Base-by-base conservation (phyloP, 139 green algal species). In the Yamagishiella unicocca region DNA sequence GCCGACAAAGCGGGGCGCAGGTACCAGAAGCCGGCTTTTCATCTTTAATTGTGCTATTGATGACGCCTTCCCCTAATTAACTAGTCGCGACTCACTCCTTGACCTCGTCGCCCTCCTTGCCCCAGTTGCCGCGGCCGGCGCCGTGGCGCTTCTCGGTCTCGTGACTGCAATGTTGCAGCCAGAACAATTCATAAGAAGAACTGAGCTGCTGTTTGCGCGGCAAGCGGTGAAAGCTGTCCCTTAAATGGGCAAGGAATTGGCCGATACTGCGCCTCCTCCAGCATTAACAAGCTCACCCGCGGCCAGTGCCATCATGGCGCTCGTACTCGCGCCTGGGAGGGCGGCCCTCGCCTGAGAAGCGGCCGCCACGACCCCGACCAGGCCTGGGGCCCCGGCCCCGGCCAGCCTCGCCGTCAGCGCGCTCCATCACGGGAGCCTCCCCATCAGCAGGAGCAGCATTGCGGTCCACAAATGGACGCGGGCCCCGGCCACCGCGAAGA, bases 91-190 rank as follows among this genome's bases (percentile, higher is more conserved):
- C 91, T 90, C 62, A 92, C 89, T 92, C 88, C 38, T 93, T 92
- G 42, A 79, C 50, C 87, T 95, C 94, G 17, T 96, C 94, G 71
- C 85, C 90, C 46, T 93, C 94, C 55, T 91, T 89, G 82, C 92
- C 93, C 96, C 96, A 98, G 92, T 98, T 98, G 90, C 93, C 95
- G 62, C 90, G 89, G 80, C 96, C 96, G 67, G 87, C 92, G 53
- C 96, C 96, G 53, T 93, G 89, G 31, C 93, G 93, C 93, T 98
- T 98, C 79, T 96, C 90, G 67, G 82, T 91, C 93, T 98, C 96
- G 89, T 96, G 92, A 22, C 94, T 97, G 92, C 85, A 68, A 1
- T 12, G 45, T 46, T 46, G 2, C 2, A 45, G 29, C n/a, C n/a
- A n/a, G n/a, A n/a, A n/a, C n/a, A n/a, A n/a, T n/a, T n/a, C n/a